phyloP scores from a whole-genome alignment of 805 yeast genomes.

The Cyberlindnera amylophila region DNA sequence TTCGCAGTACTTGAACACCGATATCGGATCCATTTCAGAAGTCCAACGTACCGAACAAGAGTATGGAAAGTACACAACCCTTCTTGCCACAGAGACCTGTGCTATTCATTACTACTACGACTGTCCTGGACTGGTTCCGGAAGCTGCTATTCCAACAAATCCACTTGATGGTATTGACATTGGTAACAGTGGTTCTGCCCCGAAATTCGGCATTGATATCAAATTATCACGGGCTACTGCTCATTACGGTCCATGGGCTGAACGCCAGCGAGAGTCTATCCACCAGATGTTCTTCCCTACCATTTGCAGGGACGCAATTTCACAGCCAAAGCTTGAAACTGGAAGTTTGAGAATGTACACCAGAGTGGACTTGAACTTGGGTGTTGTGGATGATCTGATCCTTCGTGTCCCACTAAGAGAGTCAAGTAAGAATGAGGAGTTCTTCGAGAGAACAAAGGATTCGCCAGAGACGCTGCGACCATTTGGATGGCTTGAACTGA shows the following conservation, averaged over 20 bases:
- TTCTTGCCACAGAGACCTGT: conserved; percentile 57
- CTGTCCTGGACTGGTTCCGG: conserved; percentile 61
- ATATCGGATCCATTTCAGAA: conserved; percentile 31
- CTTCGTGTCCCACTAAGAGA: conserved; percentile 83
- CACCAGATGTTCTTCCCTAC: conserved; percentile 68
- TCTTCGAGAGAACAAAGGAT: conserved; percentile 28
- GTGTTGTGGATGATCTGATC: conserved; percentile 60
- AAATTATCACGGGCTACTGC: conserved; percentile 57
- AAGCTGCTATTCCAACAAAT: conserved; percentile 28
- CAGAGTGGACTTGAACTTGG: conserved; percentile 51
- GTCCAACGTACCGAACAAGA: conserved; percentile 48
- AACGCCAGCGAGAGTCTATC: conserved; percentile 68
- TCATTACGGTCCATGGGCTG: conserved; percentile 95
- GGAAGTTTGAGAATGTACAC: conserved; percentile 56
- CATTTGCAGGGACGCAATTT: conserved; percentile 51
- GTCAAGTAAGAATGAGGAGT: conserved; percentile 65
- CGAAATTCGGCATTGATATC: conserved; percentile 59
- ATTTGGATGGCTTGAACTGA: conserved; percentile 90
- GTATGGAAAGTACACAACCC: conserved; percentile 74
- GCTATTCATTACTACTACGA: conserved; percentile 66
- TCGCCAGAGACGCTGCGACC: conserved; percentile 48
- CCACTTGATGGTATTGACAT: conserved; percentile 47
- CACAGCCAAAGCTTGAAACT: conserved; percentile 37
- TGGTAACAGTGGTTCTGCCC: conserved; percentile 56
- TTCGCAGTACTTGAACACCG: conserved; percentile 54